phyloP scores from a whole-genome alignment of 345 rosid genomes.

The Eucalyptus virginea region DNA sequence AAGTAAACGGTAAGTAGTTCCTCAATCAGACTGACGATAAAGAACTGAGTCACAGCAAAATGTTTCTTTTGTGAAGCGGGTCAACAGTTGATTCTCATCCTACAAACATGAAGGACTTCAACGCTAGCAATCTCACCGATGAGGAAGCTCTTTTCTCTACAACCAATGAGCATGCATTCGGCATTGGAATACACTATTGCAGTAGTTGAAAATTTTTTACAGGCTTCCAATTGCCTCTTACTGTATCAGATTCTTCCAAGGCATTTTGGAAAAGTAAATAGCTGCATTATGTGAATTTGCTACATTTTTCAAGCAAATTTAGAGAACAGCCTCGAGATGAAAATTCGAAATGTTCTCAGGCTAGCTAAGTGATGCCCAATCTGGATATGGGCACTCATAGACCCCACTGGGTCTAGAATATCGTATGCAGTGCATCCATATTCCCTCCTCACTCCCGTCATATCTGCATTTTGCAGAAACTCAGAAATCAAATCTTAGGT shows the following conservation, averaged over 20 bases:
- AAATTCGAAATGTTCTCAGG: not conserved
- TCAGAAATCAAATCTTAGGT: not conserved
- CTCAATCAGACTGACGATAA: not conserved
- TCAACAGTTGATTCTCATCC: not conserved
- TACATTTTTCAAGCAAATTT: not conserved
- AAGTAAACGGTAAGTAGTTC: not conserved
- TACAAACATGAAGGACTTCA: not conserved
- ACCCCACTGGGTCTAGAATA: conserved; percentile 77
- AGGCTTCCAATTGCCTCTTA: not conserved
- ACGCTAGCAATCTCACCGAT: not conserved
- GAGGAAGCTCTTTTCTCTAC: not conserved
- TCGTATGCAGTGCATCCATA: conserved; percentile 68
- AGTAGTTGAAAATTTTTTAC: not conserved
- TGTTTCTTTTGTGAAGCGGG: not conserved
- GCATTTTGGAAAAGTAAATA: not conserved
- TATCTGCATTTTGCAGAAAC: conserved; percentile 21
- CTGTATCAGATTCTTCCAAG: not conserved
- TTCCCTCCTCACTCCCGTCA: conserved; percentile 50
- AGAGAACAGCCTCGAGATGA: not conserved
- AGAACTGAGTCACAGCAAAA: not conserved
- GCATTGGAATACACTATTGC: not conserved
- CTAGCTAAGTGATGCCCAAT: conserved; percentile 45
- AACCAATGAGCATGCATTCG: not conserved
- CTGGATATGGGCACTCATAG: conserved; percentile 72
- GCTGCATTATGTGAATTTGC: not conserved